Conservation (phyloP, 108 stramenopile genomes). For the Aurantiochytrium sp. region DNA sequence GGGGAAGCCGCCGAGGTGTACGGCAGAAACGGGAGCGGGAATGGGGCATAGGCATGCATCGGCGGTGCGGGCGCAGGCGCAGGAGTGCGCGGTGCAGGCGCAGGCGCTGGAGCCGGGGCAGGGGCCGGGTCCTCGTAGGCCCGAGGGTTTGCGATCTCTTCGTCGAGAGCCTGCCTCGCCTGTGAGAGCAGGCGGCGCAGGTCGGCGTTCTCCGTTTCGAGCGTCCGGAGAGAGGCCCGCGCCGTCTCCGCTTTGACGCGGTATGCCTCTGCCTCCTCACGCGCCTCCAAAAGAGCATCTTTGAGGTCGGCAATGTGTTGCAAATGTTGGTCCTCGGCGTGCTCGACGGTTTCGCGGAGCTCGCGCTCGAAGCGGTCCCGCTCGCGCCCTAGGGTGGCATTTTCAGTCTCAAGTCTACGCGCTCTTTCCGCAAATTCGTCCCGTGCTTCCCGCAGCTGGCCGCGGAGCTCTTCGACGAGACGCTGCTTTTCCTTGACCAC, state of each 20-base stretch:
- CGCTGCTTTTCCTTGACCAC: neutral
- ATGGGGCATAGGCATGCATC: neutral
- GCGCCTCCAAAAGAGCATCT: neutral
- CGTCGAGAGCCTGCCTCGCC: neutral
- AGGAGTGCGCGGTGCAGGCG: neutral
- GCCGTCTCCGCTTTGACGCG: neutral
- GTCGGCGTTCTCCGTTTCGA: constrained; percentile 7
- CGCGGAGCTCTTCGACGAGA: neutral
- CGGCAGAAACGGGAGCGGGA: neutral
- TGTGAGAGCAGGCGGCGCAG: neutral
- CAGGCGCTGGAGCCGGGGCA: neutral
- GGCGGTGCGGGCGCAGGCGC: neutral
- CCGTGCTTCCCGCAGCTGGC: neutral
- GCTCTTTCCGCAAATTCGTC: neutral
- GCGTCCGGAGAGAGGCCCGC: neutral
- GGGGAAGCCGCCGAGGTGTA: neutral
- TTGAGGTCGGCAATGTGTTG: neutral
- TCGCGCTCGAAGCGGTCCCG: neutral
- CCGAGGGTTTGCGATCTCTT: neutral
- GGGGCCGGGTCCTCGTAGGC: neutral
- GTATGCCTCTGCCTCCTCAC: neutral
- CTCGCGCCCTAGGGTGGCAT: neutral
- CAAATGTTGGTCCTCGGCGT: neutral
- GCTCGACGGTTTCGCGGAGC: neutral
- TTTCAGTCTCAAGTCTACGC: neutral